phyloP scores from a whole-genome alignment of 2,329 filamentous ascomycete species.

The Neurospora sp. region DNA sequence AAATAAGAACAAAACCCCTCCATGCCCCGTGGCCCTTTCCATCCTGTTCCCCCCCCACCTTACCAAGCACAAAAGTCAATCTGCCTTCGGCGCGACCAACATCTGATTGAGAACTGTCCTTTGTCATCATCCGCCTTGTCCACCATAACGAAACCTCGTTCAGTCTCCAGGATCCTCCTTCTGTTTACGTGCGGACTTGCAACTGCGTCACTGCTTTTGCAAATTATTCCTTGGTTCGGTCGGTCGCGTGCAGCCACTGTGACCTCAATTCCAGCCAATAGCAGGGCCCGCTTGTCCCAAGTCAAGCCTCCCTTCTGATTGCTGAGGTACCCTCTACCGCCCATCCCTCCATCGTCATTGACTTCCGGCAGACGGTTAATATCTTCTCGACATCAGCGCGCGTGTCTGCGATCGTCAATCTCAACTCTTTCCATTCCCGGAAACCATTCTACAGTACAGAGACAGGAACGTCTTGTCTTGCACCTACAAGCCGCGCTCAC shows the following conservation, averaged over 20 bases:
- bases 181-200: conserved; percentile 1
- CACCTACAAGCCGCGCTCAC: background rate
- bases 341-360: conserved; percentile 9
- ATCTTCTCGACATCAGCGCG: background rate
- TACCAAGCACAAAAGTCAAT: background rate
- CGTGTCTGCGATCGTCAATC: background rate
- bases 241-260: conserved; percentile 12
- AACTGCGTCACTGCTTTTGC: conserved; percentile 1
- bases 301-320: background rate
- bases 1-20: background rate
- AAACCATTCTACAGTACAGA: background rate
- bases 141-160: background rate
- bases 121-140: background rate
- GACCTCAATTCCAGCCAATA: conserved; percentile 12
- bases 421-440: background rate
- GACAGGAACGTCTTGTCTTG: background rate
- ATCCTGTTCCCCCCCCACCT: background rate
- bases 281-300: background rate
- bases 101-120: conserved; percentile 3
- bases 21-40: background rate
- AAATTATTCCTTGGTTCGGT: conserved; percentile 15
- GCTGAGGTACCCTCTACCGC: conserved; percentile 2
- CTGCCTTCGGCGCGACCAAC: background rate
- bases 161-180: background rate
- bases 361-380: background rate